Evolutionary conservation across 2,329 filamentous ascomycete species (phyloP).

Genomic region (Trichoderma breve): DNA sequence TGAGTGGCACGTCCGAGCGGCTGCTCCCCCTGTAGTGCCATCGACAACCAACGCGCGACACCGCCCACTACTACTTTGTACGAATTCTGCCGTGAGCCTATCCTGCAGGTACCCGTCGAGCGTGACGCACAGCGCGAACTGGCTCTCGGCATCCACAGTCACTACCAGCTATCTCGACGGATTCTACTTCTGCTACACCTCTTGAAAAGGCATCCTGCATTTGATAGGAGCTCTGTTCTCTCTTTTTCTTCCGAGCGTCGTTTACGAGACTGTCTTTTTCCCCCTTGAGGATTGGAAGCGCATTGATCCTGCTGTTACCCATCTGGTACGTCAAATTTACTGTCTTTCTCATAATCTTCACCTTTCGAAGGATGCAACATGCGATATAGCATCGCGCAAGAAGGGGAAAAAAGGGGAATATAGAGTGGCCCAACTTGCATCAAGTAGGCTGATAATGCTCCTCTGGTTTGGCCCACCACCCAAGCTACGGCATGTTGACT

Average conservation of each 20-base stretch:
- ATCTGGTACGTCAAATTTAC: slow-evolving; percentile 1
- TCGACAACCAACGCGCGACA: slow-evolving; percentile 20
- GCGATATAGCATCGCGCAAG: background rate
- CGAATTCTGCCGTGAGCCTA: slow-evolving; percentile 29
- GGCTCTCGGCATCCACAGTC: background rate
- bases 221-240: background rate
- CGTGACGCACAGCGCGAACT: slow-evolving; percentile 24
- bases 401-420: background rate
- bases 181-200: background rate
- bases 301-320: background rate
- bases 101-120: slow-evolving; percentile 29
- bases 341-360: background rate
- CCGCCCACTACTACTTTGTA: slow-evolving; percentile 8
- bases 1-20: slow-evolving; percentile 13
- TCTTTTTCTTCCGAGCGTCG: background rate
- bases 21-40: slow-evolving; percentile 20
- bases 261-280: background rate
- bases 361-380: background rate
- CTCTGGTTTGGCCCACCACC: background rate
- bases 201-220: background rate
- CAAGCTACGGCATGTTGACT: background rate
- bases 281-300: background rate
- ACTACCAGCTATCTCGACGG: background rate
- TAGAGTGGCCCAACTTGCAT: background rate
- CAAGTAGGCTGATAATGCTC: background rate